phyloP scores from a whole-genome alignment of 2,329 filamentous ascomycete genomes.

The Acrocalymma vagum region DNA sequence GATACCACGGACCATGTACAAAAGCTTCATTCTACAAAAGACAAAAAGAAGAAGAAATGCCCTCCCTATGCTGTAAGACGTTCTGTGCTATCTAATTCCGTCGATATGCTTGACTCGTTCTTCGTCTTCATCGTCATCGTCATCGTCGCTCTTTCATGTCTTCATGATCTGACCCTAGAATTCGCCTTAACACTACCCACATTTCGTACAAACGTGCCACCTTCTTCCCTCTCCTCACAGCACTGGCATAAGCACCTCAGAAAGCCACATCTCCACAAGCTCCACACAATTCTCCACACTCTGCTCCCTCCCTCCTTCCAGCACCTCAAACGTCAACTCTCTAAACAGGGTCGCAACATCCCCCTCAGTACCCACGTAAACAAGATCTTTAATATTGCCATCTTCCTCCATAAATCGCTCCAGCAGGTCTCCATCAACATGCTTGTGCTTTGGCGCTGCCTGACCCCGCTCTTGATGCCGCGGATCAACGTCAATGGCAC shows the following conservation, averaged over 20 bases:
- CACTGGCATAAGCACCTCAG: slow-evolving; percentile 31
- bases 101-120: no score
- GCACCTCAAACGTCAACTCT: slow-evolving; percentile 34
- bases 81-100: no score
- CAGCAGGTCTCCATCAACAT: slow-evolving; percentile 55
- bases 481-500: slow-evolving; percentile 36
- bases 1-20: no score
- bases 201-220: background rate
- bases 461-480: slow-evolving; percentile 20
- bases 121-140: no score
- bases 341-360: slow-evolving; percentile 29
- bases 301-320: slow-evolving; percentile 20
- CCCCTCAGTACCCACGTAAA: slow-evolving; percentile 21
- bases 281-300: slow-evolving; percentile 15
- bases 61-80: no score
- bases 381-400: slow-evolving; percentile 23
- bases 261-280: slow-evolving; percentile 26
- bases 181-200: no score
- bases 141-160: no score
- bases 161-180: no score
- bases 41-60: no score
- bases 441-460: slow-evolving; percentile 33
- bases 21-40: no score
- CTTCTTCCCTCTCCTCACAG: slow-evolving; percentile 16
- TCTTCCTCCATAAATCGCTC: slow-evolving; percentile 36